Evolutionary conservation across 169 alveolate species (phyloP), one percentile per base, ranked within the genome.

Genomic region (Eimeria brunetti): DNA sequence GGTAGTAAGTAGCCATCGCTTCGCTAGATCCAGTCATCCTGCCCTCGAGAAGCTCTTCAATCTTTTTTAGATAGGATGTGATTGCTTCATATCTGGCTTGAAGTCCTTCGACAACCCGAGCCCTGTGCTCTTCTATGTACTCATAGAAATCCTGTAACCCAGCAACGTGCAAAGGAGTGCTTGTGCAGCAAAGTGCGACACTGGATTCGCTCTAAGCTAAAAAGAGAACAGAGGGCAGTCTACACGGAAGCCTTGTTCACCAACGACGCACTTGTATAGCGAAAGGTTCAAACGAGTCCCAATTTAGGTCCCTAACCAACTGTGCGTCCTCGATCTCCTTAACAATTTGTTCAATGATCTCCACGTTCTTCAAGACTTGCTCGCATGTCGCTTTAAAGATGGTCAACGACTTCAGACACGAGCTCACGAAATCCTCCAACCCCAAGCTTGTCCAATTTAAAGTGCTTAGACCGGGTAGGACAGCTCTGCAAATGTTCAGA

Each of bases 401-500:
- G 78, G 97, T 97, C 78, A 98, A 97, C 9, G 94, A 76, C 60
- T 86, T 94, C 85, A 91, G 97, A 78, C 99, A 98, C 94, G 97
- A 97, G 94, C 97, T 97, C 89, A 98, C 97, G 95, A 98, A 98
- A 73, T 97, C 99, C 89, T 97, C 97, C 81, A 98, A 98, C 49
- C 99, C 99, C 69, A 99, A 97, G 56, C 99, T 98, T 96, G 98
- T 98, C 99, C 99, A 98, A 95, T 99, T 99, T 80, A 98, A 98
- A 83, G 98, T 97, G 90, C 97, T 96, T 56, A 97, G 92, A 5
- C 99, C 99, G 22, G 99, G 99, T 73, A 97, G 99, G 89, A 98
- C 88, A 49, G 88, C 93, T 38, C 97, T 91, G 94, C 58, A 46
- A 38, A 49, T 11, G 30, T 20, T 14, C 69, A 80, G 27, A 62